These are phyloP conservation scores for Acephala macrosclerotiorum DNA, from an alignment of 2,329 filamentous ascomycete species.

Conservation along the genomic window DNA sequence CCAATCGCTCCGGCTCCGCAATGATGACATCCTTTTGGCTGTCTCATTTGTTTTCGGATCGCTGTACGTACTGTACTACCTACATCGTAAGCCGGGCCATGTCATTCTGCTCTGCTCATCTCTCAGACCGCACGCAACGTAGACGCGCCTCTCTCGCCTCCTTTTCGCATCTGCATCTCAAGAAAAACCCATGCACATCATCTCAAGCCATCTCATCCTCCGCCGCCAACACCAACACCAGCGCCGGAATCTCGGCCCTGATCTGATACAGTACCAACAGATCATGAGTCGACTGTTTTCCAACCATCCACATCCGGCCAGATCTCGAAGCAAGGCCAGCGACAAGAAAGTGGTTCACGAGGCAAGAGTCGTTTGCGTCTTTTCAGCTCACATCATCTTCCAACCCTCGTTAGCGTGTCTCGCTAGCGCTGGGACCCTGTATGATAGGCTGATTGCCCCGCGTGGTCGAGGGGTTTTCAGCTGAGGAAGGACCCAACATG, in stretches of 20 bases:
- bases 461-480: neutral
- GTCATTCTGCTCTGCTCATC: neutral
- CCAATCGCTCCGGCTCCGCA: neutral
- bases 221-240: neutral
- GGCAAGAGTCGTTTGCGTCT: neutral
- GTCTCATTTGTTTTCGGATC: neutral
- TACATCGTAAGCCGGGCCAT: neutral
- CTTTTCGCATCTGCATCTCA: too few relatives aligned
- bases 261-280: neutral
- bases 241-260: conserved; percentile 2
- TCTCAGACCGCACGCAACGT: too few relatives aligned
- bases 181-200: too few relatives aligned
- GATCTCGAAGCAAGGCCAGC: too few relatives aligned
- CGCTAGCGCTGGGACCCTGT: neutral
- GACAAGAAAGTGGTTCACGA: neutral
- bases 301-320: too few relatives aligned
- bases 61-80: conserved; percentile 1
- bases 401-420: neutral
- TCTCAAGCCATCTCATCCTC: neutral
- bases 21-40: neutral
- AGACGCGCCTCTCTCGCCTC: neutral
- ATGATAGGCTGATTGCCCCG: too few relatives aligned
- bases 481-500: neutral
- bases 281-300: neutral
- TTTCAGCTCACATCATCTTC: conserved; percentile 10